These are phyloP conservation scores for Vitis vinifera DNA, from an alignment of 164 flowering plant species.

Conservation along the genomic window DNA sequence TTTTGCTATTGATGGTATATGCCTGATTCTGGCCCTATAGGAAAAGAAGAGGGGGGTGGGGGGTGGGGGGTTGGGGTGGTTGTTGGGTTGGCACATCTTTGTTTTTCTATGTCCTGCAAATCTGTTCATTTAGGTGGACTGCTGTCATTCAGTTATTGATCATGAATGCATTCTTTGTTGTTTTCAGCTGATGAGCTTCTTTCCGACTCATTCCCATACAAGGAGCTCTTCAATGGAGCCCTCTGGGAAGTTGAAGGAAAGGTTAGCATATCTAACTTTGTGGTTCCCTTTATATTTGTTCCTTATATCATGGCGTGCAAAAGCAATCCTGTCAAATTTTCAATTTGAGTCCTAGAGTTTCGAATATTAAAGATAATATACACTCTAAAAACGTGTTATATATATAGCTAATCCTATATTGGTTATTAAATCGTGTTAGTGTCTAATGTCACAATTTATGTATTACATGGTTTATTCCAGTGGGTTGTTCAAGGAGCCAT, in stretches of 20 bases:
- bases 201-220: constrained; percentile 68
- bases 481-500: constrained; percentile 91
- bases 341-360: neutral
- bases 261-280: constrained; percentile 34
- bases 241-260: constrained; percentile 80
- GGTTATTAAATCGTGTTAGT: too few relatives aligned
- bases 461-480: constrained; percentile 28
- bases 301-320: neutral
- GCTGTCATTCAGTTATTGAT: neutral
- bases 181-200: constrained; percentile 66
- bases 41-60: too few relatives aligned
- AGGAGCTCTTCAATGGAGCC: constrained; percentile 45
- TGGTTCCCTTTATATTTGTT: neutral
- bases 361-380: too few relatives aligned
- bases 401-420: too few relatives aligned
- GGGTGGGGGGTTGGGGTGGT: too few relatives aligned
- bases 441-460: too few relatives aligned
- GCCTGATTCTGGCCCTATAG: neutral
- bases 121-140: too few relatives aligned
- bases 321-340: neutral
- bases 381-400: too few relatives aligned
- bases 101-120: too few relatives aligned
- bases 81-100: too few relatives aligned
- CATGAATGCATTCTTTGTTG: neutral
- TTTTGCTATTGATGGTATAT: too few relatives aligned